These are phyloP conservation scores for Warburgia ugandensis DNA, from an alignment of 164 flowering plant species.

Conservation along the genomic window DNA sequence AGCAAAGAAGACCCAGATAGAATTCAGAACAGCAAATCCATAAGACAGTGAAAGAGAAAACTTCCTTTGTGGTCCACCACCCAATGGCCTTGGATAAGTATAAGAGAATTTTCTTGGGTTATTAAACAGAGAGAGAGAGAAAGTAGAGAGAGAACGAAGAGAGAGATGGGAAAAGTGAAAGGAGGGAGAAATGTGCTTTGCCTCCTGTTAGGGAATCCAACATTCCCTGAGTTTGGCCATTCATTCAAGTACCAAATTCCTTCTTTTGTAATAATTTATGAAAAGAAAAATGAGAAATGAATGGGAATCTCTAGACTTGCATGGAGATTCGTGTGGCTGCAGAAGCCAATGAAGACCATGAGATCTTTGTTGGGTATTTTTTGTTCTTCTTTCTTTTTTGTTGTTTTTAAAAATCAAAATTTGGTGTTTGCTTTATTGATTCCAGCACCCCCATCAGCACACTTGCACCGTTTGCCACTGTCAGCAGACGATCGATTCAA, in stretches of 20 bases:
- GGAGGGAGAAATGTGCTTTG: background rate
- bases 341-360: background rate
- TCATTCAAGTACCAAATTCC: conserved; percentile 40
- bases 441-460: conserved; percentile 28
- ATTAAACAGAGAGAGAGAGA: conserved; percentile 2
- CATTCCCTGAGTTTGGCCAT: conserved; percentile 70
- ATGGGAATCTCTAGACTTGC: conserved; percentile 47
- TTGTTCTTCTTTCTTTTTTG: background rate
- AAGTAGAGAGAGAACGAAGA: background rate
- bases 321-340: conserved; percentile 23
- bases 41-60: no score
- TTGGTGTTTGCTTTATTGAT: conserved; percentile 34
- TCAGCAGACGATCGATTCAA: conserved; percentile 35
- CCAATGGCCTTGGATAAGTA: background rate
- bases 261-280: conserved; percentile 15
- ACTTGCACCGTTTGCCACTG: conserved; percentile 11
- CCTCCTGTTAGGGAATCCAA: conserved; percentile 49
- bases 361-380: conserved; percentile 21
- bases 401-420: no score
- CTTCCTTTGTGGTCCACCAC: no score
- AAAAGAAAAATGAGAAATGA: conserved; percentile 1
- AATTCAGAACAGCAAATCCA: no score
- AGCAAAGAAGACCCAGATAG: no score
- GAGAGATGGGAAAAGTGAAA: no score
- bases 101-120: conserved; percentile 4